Evolutionary conservation across 495 filamentous ascomycete species (phyloP).

Genomic region (Chaetomium cochliodes): DNA sequence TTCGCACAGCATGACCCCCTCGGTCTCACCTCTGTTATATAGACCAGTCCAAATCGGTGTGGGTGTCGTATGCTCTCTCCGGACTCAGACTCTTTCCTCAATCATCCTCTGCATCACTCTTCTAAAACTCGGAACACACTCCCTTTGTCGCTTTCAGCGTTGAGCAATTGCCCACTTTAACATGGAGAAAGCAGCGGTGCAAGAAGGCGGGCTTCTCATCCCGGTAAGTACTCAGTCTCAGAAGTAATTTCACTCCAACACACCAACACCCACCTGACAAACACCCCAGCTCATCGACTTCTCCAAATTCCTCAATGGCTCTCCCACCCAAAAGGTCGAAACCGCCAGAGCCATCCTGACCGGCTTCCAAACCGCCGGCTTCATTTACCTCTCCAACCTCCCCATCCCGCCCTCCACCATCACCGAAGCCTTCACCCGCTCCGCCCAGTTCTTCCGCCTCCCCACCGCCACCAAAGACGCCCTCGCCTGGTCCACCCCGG

Average conservation of each 20-base stretch:
- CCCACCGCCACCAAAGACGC: conserved; percentile 67
- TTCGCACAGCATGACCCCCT: too few species aligned
- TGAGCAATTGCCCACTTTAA: not conserved
- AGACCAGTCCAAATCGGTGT: too few species aligned
- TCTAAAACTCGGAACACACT: too few species aligned
- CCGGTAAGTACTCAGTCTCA: conserved; percentile 57
- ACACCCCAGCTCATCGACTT: conserved; percentile 78
- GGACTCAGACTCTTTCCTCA: too few species aligned
- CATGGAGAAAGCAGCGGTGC: conserved; percentile 58
- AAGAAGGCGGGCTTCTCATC: conserved; percentile 65
- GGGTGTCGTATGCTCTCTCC: too few species aligned
- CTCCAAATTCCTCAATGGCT: conserved; percentile 66
- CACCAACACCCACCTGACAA: not conserved
- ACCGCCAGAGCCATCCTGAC: conserved; percentile 69
- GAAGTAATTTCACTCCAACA: not conserved
- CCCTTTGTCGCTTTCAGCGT: too few species aligned
- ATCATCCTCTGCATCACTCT: too few species aligned
- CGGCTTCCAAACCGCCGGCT: conserved; percentile 83
- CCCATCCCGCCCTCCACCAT: conserved; percentile 63
- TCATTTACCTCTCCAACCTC: conserved; percentile 85
- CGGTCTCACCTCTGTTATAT: too few species aligned
- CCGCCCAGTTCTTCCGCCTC: conserved; percentile 74
- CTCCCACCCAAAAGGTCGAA: conserved; percentile 57
- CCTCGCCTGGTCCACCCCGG: conserved; percentile 67
- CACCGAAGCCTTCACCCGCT: conserved; percentile 63